A percentile compares a stretch with the other conserved stretches of the same genome.
phyloP scores from a whole-genome alignment of 2,329 filamentous ascomycete species.

The Calonectria hawksworthii region DNA sequence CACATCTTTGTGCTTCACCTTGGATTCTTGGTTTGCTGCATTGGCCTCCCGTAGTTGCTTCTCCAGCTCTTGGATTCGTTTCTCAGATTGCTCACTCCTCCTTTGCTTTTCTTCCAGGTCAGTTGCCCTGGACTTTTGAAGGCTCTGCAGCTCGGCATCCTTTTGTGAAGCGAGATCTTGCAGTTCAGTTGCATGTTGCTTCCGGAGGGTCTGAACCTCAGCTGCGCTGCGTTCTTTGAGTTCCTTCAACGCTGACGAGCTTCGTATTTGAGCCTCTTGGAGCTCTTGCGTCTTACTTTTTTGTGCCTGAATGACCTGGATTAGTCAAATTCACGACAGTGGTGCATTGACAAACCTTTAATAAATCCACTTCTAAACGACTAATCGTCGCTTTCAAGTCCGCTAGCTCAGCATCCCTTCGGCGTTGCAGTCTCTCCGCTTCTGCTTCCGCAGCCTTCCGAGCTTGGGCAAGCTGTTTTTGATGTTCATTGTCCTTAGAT shows the following conservation, averaged over 20 bases:
- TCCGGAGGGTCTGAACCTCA: conserved; percentile 38
- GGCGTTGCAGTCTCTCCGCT: conserved; percentile 61
- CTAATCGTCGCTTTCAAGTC: conserved; percentile 73
- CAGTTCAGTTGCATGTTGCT: conserved; percentile 28
- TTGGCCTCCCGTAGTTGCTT: conserved; percentile 43
- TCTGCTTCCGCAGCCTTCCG: conserved; percentile 65
- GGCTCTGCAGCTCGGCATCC: conserved; percentile 65
- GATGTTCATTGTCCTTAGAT: conserved; percentile 51
- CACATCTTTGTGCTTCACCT: conserved; percentile 46
- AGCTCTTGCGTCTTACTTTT: conserved; percentile 73
- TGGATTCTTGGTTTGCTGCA: conserved; percentile 36
- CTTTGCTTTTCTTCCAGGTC: conserved; percentile 41
- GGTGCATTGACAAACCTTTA: conserved; percentile 62
- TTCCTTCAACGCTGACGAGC: conserved; percentile 35
- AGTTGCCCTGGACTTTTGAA: conserved; percentile 30
- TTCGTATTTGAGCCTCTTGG: conserved; percentile 54
- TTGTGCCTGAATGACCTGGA: conserved; percentile 60
- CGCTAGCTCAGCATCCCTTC: conserved; percentile 72
- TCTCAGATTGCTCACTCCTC: conserved; percentile 44
- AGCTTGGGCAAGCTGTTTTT: conserved; percentile 60
- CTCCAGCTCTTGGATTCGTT: conserved; percentile 44
- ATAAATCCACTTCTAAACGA: conserved; percentile 72
- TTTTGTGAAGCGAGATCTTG: conserved; percentile 43
- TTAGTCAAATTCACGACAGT: not conserved
- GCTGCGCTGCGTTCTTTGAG: conserved; percentile 28